Base-by-base conservation (phyloP, 345 rosid species). In the Nasturtium officinale region DNA sequence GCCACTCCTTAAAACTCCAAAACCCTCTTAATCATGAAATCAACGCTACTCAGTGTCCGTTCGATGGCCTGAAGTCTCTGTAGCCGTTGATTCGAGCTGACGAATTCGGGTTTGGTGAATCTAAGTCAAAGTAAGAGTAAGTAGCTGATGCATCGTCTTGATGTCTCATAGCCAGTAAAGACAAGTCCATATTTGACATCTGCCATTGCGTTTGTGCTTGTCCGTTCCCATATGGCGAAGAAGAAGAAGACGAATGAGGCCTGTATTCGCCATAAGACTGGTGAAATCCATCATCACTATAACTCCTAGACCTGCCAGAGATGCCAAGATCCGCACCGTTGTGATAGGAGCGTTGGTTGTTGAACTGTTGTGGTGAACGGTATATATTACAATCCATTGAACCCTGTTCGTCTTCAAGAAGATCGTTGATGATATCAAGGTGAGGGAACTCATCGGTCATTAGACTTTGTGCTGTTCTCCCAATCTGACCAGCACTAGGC, bases 361-460 rank as follows among this genome's bases (percentile, higher is more conserved):
- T 85, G 66, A 85, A 75, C 56, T 18, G 16, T 32, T 76, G 91
- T 9, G 89, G 80, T 30, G 81, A 74, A 66, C 52, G 77, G 79
- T 77, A 52, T 28, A 63, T 48, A 18, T 81, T 63, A 47, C 45
- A 81, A 83, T 62, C 83, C 70, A 37, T 63, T 75, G 71, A 61
- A 55, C 79, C 84, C 3, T 87, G 82, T 72, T 89, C 98, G 25
- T 94, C 97, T 65, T 91, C 92, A 48, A 94, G 96, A 77, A 91
- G 76, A 72, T 94, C 97, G 50, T 94, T 94, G 81, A 91, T 94
- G 78, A 94, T 94, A 73, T 86, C 97, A 6, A 91, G 86, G 74
- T 94, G 98, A 5, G 98, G 98, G 74, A 89, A 94, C 59, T 94
- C 98, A 70, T 91, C 96, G 1, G 82, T 84, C 16, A 79, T 57